Base-by-base conservation (phyloP, 352 stramenopile species). In the Globisporangium nagaii region DNA sequence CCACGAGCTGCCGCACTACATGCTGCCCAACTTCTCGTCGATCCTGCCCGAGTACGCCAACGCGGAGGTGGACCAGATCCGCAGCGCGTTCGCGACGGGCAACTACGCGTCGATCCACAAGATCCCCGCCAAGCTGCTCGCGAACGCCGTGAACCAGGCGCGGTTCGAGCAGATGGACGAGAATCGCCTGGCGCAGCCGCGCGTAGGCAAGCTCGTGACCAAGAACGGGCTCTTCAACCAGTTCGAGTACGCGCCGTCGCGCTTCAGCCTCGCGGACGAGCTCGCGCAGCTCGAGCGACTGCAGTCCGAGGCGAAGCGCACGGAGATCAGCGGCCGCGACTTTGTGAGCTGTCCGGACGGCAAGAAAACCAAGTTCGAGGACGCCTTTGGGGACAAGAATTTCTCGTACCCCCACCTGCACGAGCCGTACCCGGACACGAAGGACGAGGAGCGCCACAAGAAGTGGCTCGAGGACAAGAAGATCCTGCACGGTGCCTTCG, bases 11-110 rank as follows among this genome's bases (percentile, higher is more conserved):
- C 81, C 79, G 39, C 66, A 83, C 62, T 92, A 92, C 62, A 92
- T 92, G 81, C 70, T 70, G 13, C 83, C 83, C 58, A 93, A 87
- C 46, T 93, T 93, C 59, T 74, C 80, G 42, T 90, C 83, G 19
- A 79, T 93, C 24, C 56, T 91, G 28, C 83, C 83, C 9, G 80
- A 87, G 58, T 93, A 89, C 61, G 73, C 78, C 48, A 93, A 93
- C 59, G 56, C 79, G 11, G 83, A 93, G 55, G 54, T 61, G 6
- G 83, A 93, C 40, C 71, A 86, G 56, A 93, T 91, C 62, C 81
- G 79, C 64, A 81, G 73, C 24, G 83, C 80, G 5, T 91, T 93
- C 58, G 68, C 59, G 11, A 68, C 77, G 3, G 71, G 70, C 41
- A 88, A 85, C 67, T 90, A 80, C 62, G 54, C 69, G 24, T 82